Conservation (phyloP, 257 asterid species). For the Ehretia macrophylla region DNA sequence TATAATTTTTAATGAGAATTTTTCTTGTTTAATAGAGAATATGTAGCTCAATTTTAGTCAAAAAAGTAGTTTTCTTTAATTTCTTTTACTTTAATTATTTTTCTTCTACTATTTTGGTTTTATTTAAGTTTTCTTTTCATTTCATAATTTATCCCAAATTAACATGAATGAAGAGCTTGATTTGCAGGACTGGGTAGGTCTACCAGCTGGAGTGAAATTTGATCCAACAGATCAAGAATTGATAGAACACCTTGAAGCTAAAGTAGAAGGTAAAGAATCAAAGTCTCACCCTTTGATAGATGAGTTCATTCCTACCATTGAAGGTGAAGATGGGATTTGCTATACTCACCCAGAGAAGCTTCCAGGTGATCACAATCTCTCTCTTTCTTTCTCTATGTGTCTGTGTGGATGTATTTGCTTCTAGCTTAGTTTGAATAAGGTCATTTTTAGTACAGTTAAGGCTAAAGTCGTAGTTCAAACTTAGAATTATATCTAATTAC, state of each 20-base stretch:
- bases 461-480: no score
- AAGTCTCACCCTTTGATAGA: slow-evolving; percentile 97
- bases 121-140: not conserved
- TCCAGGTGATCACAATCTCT: slow-evolving; percentile 39
- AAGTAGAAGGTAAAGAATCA: slow-evolving; percentile 65
- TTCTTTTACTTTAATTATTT: not conserved
- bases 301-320: slow-evolving; percentile 63
- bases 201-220: slow-evolving; percentile 98
- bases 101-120: not conserved
- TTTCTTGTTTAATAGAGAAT: not conserved
- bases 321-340: slow-evolving; percentile 72
- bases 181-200: slow-evolving; percentile 88
- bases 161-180: not conserved
- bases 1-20: not conserved
- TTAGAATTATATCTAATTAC: no score
- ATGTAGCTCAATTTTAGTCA: not conserved
- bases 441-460: no score
- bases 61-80: not conserved
- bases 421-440: no score
- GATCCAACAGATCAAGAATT: slow-evolving; percentile 99
- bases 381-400: not conserved
- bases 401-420: no score
- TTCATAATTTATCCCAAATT: not conserved
- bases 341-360: slow-evolving; percentile 71
- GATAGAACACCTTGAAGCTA: slow-evolving; percentile 94